Evolutionary conservation across 2,329 filamentous ascomycete genomes (phyloP).

Genomic region (Shiraia sp.): DNA sequence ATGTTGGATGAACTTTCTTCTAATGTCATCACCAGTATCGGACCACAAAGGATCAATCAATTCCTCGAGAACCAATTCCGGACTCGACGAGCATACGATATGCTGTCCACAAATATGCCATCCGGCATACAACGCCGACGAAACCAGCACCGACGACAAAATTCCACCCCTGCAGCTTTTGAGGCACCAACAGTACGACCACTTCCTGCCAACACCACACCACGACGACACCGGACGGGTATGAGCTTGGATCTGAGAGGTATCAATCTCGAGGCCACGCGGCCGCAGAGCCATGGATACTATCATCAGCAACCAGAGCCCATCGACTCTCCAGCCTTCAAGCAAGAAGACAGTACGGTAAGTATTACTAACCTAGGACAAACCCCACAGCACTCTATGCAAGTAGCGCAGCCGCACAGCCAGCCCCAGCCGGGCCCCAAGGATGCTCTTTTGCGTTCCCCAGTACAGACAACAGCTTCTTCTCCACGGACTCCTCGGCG

Average conservation of each 20-base stretch:
- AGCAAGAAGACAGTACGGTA: constrained; percentile 58
- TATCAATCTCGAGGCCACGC: constrained; percentile 56
- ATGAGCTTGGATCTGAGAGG: constrained; percentile 76
- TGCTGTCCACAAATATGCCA: constrained; percentile 75
- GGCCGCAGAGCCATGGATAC: constrained; percentile 32
- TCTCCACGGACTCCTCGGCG: constrained; percentile 42
- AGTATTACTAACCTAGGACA: constrained; percentile 64
- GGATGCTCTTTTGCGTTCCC: constrained; percentile 42
- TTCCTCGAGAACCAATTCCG: constrained; percentile 55
- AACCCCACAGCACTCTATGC: constrained; percentile 76
- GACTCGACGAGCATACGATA: constrained; percentile 71
- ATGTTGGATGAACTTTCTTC: constrained; percentile 8
- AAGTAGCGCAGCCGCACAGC: constrained; percentile 89
- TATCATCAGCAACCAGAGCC: constrained; percentile 49
- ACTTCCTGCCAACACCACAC: constrained; percentile 63
- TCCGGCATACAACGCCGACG: constrained; percentile 74
- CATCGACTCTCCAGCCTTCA: constrained; percentile 34
- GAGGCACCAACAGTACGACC: constrained; percentile 72
- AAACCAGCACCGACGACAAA: constrained; percentile 81
- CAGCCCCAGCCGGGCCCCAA: constrained; percentile 75
- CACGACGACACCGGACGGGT: constrained; percentile 66
- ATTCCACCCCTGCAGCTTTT: constrained; percentile 79
- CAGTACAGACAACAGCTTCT: constrained; percentile 43
- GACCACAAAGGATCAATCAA: constrained; percentile 39
- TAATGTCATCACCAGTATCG: constrained; percentile 43